Evolutionary conservation across 768 basidiomycete genomes (phyloP).

Genomic region (Tephrocybe rancida): DNA sequence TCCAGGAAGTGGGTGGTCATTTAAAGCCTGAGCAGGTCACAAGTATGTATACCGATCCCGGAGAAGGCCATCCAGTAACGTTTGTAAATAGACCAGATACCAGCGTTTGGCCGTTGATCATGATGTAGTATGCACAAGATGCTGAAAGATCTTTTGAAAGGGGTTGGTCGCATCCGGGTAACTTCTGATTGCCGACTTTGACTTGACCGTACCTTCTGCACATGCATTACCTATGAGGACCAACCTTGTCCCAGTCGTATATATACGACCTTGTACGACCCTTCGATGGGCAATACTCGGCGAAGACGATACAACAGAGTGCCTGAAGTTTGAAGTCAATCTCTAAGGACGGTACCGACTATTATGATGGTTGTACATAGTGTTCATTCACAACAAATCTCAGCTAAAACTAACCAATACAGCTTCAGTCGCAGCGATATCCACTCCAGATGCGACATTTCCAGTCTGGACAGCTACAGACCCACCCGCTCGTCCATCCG

Average conservation of each 20-base stretch:
- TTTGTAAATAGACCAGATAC: conserved; percentile 1
- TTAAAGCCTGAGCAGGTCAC: background rate
- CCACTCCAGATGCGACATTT: conserved; percentile 38
- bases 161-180: background rate
- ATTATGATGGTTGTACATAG: no score
- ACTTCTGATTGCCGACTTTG: background rate
- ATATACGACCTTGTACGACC: no score
- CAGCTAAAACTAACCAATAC: conserved; percentile 33
- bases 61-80: conserved; percentile 6
- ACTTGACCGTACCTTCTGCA: no score
- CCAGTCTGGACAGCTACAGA: conserved; percentile 27
- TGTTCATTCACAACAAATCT: background rate
- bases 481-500: conserved; percentile 42
- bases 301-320: no score
- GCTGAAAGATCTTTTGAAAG: background rate
- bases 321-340: no score
- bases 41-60: conserved; percentile 1
- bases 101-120: background rate
- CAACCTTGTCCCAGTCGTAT: background rate
- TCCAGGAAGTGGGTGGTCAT: background rate
- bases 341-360: no score
- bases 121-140: background rate
- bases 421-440: conserved; percentile 50
- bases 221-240: no score
- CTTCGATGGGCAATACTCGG: no score